A percentile compares a stretch with the other conserved stretches of the same genome.
phyloP scores from a whole-genome alignment of 345 rosid species.

The Citrus inodora region DNA sequence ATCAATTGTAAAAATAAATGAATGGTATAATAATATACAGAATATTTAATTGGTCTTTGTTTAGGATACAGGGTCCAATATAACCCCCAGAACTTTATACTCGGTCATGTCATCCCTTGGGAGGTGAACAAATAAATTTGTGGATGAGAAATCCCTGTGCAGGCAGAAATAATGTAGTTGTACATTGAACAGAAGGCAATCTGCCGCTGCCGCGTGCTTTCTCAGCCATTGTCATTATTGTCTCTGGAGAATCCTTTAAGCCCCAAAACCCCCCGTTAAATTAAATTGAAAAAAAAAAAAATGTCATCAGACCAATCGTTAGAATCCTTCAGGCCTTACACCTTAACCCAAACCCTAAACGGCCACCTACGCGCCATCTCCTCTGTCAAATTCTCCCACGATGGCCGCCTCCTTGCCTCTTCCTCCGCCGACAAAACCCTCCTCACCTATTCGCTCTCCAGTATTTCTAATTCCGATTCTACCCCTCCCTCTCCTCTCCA shows the following conservation, averaged over 20 bases:
- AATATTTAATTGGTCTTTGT: too few species aligned
- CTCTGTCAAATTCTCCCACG: constrained; percentile 81
- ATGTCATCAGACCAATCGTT: constrained; percentile 20
- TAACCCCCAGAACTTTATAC: too few species aligned
- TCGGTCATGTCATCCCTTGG: too few species aligned
- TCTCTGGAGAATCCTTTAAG: background rate
- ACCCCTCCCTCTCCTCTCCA: constrained; percentile 40
- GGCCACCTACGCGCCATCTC: constrained; percentile 68
- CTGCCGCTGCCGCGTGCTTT: background rate
- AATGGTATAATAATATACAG: too few species aligned
- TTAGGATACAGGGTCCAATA: too few species aligned
- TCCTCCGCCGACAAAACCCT: constrained; percentile 86
- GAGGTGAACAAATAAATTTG: background rate
- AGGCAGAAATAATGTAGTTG: background rate
- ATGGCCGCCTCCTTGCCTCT: constrained; percentile 84
- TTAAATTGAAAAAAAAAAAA: background rate
- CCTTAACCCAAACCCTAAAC: constrained; percentile 69
- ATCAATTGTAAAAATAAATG: too few species aligned
- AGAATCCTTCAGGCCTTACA: constrained; percentile 60
- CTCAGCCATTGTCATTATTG: background rate
- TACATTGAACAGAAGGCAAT: background rate
- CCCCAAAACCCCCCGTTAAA: background rate
- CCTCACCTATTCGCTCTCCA: constrained; percentile 58
- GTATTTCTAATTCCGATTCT: constrained; percentile 22
- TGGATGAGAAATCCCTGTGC: background rate